These are phyloP conservation scores for Brassica balearica DNA, from an alignment of 441 rosid species.

Conservation along the genomic window DNA sequence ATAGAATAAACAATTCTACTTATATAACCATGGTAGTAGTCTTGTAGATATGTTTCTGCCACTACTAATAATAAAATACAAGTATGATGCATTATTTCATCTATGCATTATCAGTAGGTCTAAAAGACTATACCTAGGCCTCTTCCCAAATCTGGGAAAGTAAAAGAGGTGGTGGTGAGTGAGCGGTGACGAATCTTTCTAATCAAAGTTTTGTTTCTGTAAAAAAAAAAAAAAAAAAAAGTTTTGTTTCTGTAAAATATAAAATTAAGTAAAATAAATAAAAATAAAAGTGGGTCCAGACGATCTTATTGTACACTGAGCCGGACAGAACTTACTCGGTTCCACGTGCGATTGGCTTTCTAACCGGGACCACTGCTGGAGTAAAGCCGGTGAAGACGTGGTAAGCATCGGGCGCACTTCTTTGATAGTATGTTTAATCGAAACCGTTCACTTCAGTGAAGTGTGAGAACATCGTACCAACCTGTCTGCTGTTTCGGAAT, in stretches of 20 bases:
- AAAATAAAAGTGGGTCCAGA: constrained; percentile 6
- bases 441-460: constrained; percentile 18
- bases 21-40: too few species aligned
- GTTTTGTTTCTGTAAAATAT: not conserved
- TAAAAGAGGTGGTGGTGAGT: not conserved
- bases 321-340: constrained; percentile 38
- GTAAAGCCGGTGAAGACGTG: constrained; percentile 18
- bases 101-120: not conserved
- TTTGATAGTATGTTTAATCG: not conserved
- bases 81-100: not conserved
- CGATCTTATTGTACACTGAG: constrained; percentile 28
- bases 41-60: not conserved
- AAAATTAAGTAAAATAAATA: not conserved
- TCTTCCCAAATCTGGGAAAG: too few species aligned
- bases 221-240: not conserved
- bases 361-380: constrained; percentile 26
- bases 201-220: not conserved
- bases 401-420: constrained; percentile 17
- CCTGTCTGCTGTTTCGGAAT: constrained; percentile 40
- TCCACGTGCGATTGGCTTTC: constrained; percentile 34
- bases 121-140: not conserved
- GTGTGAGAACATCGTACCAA: constrained; percentile 39
- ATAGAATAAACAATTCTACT: too few species aligned
- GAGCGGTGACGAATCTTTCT: not conserved
- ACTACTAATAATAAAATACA: not conserved